Conservation (phyloP, 306 rosid genomes). For the Vicia sativa region DNA sequence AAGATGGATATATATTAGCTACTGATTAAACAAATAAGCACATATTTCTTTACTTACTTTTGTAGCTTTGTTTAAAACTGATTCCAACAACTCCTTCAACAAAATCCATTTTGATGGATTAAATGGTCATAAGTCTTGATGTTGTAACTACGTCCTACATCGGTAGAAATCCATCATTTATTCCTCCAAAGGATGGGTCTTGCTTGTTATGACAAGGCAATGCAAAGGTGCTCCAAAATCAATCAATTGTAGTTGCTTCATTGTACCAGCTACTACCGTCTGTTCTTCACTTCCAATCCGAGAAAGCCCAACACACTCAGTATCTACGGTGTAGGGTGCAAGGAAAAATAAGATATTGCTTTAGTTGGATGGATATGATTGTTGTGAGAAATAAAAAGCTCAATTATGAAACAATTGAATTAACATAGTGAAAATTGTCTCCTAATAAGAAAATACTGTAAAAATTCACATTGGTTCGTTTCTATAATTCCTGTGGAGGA, state of each 20-base stretch:
- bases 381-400: background rate
- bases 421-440: conserved; percentile 17
- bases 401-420: conserved; percentile 9
- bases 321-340: conserved; percentile 68
- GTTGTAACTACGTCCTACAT: conserved; percentile 40
- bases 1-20: too few relatives aligned
- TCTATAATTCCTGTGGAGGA: background rate
- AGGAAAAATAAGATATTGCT: background rate
- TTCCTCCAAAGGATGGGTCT: conserved; percentile 89
- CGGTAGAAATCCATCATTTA: conserved; percentile 82
- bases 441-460: conserved; percentile 13
- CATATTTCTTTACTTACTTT: too few relatives aligned
- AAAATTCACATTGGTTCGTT: background rate
- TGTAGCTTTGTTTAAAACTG: too few relatives aligned
- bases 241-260: conserved; percentile 65
- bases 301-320: conserved; percentile 88
- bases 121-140: conserved; percentile 3
- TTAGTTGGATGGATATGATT: conserved; percentile 21
- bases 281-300: conserved; percentile 90
- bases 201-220: conserved; percentile 85
- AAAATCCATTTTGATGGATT: conserved; percentile 1
- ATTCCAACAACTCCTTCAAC: background rate
- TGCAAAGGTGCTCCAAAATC: conserved; percentile 94
- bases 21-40: too few relatives aligned
- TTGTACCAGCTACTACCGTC: conserved; percentile 69